A percentile compares a stretch with the other conserved stretches of the same genome.
phyloP scores from a whole-genome alignment of 352 stramenopile species.

The Phytophthora aleatoria region DNA sequence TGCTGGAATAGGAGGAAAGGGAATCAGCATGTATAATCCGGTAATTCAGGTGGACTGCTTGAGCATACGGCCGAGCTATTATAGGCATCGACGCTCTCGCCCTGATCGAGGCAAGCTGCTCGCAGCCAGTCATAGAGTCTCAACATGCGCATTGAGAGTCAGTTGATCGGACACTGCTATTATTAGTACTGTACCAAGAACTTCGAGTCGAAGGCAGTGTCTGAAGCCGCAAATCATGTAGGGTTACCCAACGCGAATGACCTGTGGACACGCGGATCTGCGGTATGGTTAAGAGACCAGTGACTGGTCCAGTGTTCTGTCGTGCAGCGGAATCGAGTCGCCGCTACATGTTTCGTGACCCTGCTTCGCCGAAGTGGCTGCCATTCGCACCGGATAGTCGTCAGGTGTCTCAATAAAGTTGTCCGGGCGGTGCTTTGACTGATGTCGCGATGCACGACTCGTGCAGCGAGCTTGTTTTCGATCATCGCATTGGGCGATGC shows the following conservation, averaged over 20 bases:
- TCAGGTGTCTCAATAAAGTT: constrained; percentile 14
- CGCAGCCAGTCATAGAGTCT: neutral
- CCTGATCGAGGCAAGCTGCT: too few species aligned
- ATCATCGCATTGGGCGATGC: constrained; percentile 1
- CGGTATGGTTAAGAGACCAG: constrained; percentile 12
- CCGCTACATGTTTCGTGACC: neutral
- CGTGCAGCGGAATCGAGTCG: constrained; percentile 15
- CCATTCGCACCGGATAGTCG: constrained; percentile 21
- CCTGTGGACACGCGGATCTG: constrained; percentile 20
- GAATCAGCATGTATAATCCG: neutral
- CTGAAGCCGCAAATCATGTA: constrained; percentile 14
- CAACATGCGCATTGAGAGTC: neutral
- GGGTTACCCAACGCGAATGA: constrained; percentile 5
- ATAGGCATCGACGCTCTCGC: too few species aligned
- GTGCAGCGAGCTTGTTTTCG: neutral
- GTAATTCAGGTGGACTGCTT: neutral
- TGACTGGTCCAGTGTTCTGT: neutral
- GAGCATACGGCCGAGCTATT: too few species aligned
- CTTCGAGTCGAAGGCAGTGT: neutral
- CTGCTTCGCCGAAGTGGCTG: constrained; percentile 10
- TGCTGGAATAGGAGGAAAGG: neutral
- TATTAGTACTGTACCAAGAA: too few species aligned
- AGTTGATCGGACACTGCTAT: too few species aligned
- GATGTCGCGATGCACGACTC: constrained; percentile 10
- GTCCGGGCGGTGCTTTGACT: neutral